phyloP scores from a whole-genome alignment of 345 rosid species.

The Pistacia atlantica region DNA sequence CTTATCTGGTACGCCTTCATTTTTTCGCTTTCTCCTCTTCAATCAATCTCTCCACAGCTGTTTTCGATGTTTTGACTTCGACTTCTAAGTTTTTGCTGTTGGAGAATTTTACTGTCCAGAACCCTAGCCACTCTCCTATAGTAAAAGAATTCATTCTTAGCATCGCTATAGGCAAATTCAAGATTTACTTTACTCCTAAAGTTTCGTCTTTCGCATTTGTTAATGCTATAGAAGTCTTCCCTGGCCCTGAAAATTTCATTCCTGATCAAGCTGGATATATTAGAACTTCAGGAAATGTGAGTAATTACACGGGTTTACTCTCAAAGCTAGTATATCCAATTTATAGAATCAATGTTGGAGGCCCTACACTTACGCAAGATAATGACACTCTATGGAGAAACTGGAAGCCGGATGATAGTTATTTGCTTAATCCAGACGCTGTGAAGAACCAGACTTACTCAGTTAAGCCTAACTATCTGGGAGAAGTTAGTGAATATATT shows the following conservation, averaged over 20 bases:
- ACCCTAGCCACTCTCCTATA: slow-evolving; percentile 10
- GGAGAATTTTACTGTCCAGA: slow-evolving; percentile 27
- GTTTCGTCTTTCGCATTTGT: slow-evolving; percentile 49
- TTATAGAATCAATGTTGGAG: slow-evolving; percentile 54
- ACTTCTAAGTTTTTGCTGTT: slow-evolving; percentile 35
- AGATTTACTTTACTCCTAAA: slow-evolving; percentile 39
- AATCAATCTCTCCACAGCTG: slow-evolving; percentile 34
- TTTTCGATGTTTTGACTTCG: slow-evolving; percentile 39
- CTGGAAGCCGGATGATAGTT: slow-evolving; percentile 47
- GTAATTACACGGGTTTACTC: slow-evolving; percentile 11
- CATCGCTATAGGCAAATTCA: slow-evolving; percentile 21
- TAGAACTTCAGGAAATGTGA: neutral
- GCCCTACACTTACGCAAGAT: slow-evolving; percentile 21
- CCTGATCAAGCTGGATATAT: slow-evolving; percentile 2
- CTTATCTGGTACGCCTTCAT: slow-evolving; percentile 50
- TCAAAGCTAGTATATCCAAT: slow-evolving; percentile 33
- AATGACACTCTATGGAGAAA: slow-evolving; percentile 42
- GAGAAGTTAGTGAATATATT: slow-evolving; percentile 10
- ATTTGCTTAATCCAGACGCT: slow-evolving; percentile 15
- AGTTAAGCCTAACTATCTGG: slow-evolving; percentile 7
- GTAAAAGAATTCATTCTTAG: slow-evolving; percentile 50
- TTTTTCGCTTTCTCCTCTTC: slow-evolving; percentile 32
- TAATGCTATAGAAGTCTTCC: slow-evolving; percentile 72
- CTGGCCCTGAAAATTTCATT: slow-evolving; percentile 32
- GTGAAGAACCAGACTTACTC: neutral